Evolutionary conservation across 257 asterid genomes (phyloP), one percentile per base, ranked within the genome.

Genomic region (Solanum chilense): DNA sequence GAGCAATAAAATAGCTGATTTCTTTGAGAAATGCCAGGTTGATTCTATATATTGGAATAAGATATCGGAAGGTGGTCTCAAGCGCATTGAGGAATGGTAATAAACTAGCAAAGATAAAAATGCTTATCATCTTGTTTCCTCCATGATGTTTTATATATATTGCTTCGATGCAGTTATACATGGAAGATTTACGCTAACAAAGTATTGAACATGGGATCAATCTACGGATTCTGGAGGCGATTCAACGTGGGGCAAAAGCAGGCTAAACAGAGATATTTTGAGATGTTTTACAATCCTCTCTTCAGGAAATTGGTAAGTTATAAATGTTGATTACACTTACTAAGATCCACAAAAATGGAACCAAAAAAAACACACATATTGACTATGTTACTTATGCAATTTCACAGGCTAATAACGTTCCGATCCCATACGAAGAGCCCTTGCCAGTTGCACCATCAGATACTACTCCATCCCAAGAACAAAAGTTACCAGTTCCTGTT

Each of bases 171-270:
- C 92, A 95, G 99, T 92, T 96, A 94, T 86, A 94, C 99, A 73
- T 96, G 99, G 98, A 93, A 93, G 92, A 96, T 94, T 31, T 96
- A 96, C 16, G 97, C 99, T 58, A 95, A 93, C 91, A 95, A 92
- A 89, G 94, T 92, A 42, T 88, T 96, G 89, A 93, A 95, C 87
- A 95, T 94, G 94, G 98, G 98, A 86, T 89, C 91, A 82, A 89
- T 92, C 44, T 95, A 93, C 70, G 94, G 98, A 60, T 94, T 93
- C 87, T 96, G 98, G 99, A 94, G 92, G 91, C 94, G 89, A 87
- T 82, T 93, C 47, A 89, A 93, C 88, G 90, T 91, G 85, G 93
- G 88, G 31, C 92, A 91, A 49, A 96, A 93, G 88, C 93, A 92
- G 74, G 94, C 97, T 9, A 94, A 93, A 85, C 93, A 91, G 60